Conservation (phyloP, 2,329 filamentous ascomycete genomes). For the Ophiostoma australiae region DNA sequence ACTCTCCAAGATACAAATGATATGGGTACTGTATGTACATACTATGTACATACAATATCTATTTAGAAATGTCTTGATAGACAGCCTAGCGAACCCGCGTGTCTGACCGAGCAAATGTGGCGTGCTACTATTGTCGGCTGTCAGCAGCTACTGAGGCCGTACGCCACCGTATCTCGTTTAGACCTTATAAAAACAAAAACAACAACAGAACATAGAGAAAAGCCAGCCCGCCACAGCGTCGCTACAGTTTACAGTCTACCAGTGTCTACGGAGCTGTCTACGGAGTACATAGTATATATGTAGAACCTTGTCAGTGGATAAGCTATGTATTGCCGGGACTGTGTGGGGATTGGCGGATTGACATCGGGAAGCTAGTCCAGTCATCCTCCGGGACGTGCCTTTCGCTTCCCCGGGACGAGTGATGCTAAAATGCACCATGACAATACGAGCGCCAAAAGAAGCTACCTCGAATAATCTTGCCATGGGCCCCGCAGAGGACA, state of each 20-base stretch:
- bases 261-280: neutral
- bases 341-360: neutral
- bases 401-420: slow-evolving; percentile 5
- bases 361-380: neutral
- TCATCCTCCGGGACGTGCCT: neutral
- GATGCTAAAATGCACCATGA: neutral
- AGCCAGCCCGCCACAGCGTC: neutral
- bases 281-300: too few species aligned
- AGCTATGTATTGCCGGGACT: neutral
- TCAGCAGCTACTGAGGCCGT: neutral
- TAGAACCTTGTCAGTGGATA: neutral
- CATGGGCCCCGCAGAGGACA: neutral
- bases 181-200: neutral
- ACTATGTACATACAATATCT: too few species aligned
- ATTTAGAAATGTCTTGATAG: neutral
- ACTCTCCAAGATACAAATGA: neutral
- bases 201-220: too few species aligned
- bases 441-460: neutral
- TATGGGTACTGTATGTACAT: too few species aligned
- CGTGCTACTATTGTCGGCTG: neutral
- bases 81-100: neutral
- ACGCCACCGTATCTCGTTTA: neutral
- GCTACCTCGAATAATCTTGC: neutral
- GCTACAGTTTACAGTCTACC: neutral
- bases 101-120: neutral